A percentile compares a stretch with the other conserved stretches of the same genome.
Evolutionary conservation across 768 basidiomycete species (phyloP).

Genomic region (Pisolithus albus): DNA sequence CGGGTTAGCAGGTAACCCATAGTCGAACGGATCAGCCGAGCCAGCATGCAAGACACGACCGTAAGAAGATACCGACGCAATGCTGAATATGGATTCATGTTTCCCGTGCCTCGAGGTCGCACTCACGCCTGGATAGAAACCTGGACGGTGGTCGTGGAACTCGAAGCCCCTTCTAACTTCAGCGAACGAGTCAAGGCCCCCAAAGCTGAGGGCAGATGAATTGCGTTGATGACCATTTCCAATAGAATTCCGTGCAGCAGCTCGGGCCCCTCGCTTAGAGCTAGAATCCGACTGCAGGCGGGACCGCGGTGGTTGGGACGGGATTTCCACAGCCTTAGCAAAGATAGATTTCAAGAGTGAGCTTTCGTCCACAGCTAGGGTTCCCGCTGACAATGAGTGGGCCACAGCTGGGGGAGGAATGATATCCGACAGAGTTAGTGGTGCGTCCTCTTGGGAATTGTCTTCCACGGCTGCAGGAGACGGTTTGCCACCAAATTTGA

Average conservation of each 20-base stretch:
- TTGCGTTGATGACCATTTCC: constrained; percentile 27
- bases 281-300: constrained; percentile 42
- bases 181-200: constrained; percentile 67
- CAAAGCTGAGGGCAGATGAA: constrained; percentile 56
- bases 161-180: constrained; percentile 78
- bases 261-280: constrained; percentile 27
- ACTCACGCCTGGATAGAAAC: constrained; percentile 55
- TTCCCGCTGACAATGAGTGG: constrained; percentile 41
- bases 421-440: constrained; percentile 65
- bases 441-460: constrained; percentile 19
- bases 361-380: constrained; percentile 42
- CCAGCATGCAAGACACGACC: constrained; percentile 62
- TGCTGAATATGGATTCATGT: constrained; percentile 61
- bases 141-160: constrained; percentile 53
- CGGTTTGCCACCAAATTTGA: constrained; percentile 62
- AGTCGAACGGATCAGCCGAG: constrained; percentile 67
- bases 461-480: constrained; percentile 10
- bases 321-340: constrained; percentile 37
- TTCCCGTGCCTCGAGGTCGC: constrained; percentile 35
- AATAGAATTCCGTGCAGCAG: constrained; percentile 13
- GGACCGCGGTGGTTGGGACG: constrained; percentile 25
- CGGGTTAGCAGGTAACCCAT: constrained; percentile 39
- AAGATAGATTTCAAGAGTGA: constrained; percentile 51
- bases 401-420: constrained; percentile 58
- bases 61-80: constrained; percentile 76